A percentile compares a stretch with the other conserved stretches of the same genome.
Evolutionary conservation across 2,329 filamentous ascomycete species (phyloP).

Genomic region (Exophiala aquamarina): DNA sequence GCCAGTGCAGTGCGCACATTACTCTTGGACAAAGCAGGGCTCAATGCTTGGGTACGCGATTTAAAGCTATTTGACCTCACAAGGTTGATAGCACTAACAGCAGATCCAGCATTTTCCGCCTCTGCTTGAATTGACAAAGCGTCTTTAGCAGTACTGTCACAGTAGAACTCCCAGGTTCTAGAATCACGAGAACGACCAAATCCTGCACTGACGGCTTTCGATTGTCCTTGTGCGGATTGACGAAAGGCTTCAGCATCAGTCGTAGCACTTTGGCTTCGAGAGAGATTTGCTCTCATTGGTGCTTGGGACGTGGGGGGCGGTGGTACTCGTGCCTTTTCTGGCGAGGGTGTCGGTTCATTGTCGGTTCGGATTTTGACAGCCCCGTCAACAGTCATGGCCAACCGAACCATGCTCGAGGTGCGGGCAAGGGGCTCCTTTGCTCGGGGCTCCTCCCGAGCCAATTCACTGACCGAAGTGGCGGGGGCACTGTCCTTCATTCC

Average conservation of each 20-base stretch:
- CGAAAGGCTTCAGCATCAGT: conserved; percentile 14
- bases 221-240: conserved; percentile 13
- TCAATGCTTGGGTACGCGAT: conserved; percentile 39
- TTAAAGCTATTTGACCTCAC: conserved; percentile 69
- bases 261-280: conserved; percentile 30
- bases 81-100: conserved; percentile 76
- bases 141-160: conserved; percentile 75
- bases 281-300: conserved; percentile 51
- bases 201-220: conserved; percentile 42
- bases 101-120: conserved; percentile 76
- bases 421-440: conserved; percentile 29
- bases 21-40: conserved; percentile 46
- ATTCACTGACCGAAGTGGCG: conserved; percentile 38
- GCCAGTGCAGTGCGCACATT: conserved; percentile 44
- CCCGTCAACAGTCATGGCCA: conserved; percentile 83
- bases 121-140: conserved; percentile 79
- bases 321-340: conserved; percentile 53
- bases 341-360: conserved; percentile 68
- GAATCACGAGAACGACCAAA: conserved; percentile 82
- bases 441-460: conserved; percentile 38
- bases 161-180: conserved; percentile 87
- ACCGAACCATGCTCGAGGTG: conserved; percentile 58
- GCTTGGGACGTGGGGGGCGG: conserved; percentile 44
- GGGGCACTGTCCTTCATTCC: conserved; percentile 2
- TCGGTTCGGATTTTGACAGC: conserved; percentile 80